A percentile compares a stretch with the other conserved stretches of the same genome.
Evolutionary conservation across 2,329 filamentous ascomycete genomes (phyloP).

Genomic region (Xylariaceae sp.): DNA sequence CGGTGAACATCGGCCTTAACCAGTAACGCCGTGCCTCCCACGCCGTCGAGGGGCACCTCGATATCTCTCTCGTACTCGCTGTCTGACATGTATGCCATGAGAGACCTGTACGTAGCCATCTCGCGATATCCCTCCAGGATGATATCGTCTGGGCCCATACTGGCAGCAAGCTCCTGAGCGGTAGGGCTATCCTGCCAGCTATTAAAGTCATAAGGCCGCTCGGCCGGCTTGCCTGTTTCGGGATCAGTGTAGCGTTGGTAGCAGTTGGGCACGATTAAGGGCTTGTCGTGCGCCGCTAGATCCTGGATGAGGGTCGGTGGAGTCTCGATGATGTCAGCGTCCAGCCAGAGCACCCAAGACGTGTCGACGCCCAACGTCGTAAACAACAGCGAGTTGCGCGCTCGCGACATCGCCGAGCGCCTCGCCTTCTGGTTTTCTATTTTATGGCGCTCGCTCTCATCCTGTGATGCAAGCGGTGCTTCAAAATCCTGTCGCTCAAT

Average conservation of each 20-base stretch:
- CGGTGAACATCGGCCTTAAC: constrained; percentile 96
- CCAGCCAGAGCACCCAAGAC: constrained; percentile 96
- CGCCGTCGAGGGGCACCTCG: constrained; percentile 79
- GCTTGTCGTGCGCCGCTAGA: constrained; percentile 77
- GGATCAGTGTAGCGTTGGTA: constrained; percentile 77
- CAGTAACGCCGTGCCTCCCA: constrained; percentile 85
- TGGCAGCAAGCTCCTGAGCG: constrained; percentile 66
- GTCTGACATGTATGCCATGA: constrained; percentile 80
- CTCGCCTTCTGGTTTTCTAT: constrained; percentile 82
- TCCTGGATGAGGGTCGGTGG: constrained; percentile 84
- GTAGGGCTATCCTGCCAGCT: constrained; percentile 89
- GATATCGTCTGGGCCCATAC: constrained; percentile 88
- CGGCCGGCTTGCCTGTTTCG: constrained; percentile 62
- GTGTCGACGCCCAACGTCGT: constrained; percentile 87
- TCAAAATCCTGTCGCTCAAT: constrained; percentile 96
- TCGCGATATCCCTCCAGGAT: constrained; percentile 89
- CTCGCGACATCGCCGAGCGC: constrained; percentile 84
- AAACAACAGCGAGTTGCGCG: constrained; percentile 90
- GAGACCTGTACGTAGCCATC: constrained; percentile 81
- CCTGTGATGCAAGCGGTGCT: constrained; percentile 70
- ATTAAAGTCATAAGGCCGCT: constrained; percentile 93
- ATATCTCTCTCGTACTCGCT: constrained; percentile 50
- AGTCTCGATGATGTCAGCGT: constrained; percentile 86
- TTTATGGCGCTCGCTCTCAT: constrained; percentile 86
- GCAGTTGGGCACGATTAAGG: constrained; percentile 93